A percentile compares a stretch with the other conserved stretches of the same genome.
These are phyloP conservation scores for Fragaria vesca DNA, from an alignment of 306 rosid genomes.

Conservation along the genomic window DNA sequence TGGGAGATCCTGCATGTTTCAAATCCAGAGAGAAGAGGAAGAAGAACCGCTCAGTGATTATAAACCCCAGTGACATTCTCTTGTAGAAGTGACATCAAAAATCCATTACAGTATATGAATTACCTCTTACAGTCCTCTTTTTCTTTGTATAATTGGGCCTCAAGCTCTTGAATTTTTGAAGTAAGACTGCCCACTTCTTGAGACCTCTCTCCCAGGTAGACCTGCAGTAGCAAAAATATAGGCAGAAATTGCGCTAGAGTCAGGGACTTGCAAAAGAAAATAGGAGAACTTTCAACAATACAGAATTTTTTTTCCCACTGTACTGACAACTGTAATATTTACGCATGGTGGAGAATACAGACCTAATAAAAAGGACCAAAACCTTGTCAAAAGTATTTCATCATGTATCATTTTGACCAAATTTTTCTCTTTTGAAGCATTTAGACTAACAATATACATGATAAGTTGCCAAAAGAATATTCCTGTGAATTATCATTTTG, in stretches of 20 bases:
- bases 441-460: not conserved
- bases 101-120: not conserved
- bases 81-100: not conserved
- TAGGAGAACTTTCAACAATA: not conserved
- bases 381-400: not conserved
- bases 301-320: not conserved
- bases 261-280: not conserved
- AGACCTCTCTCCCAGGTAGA: constrained; percentile 59
- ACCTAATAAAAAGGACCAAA: not conserved
- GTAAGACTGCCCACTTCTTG: constrained; percentile 82
- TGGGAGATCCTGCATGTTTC: constrained; percentile 63
- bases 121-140: constrained; percentile 81
- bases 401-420: not conserved
- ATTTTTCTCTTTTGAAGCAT: not conserved
- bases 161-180: constrained; percentile 88
- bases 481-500: not conserved
- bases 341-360: not conserved
- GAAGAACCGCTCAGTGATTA: constrained; percentile 19
- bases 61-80: not conserved
- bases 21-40: constrained; percentile 20
- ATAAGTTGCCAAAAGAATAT: not conserved
- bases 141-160: constrained; percentile 67
- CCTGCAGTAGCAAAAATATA: constrained; percentile 33
- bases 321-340: not conserved
- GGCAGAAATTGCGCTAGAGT: not conserved